A percentile compares a stretch with the other conserved stretches of the same genome.
These are phyloP conservation scores for Atkinsonella texensis DNA, from an alignment of 2,329 filamentous ascomycete genomes.

Conservation along the genomic window DNA sequence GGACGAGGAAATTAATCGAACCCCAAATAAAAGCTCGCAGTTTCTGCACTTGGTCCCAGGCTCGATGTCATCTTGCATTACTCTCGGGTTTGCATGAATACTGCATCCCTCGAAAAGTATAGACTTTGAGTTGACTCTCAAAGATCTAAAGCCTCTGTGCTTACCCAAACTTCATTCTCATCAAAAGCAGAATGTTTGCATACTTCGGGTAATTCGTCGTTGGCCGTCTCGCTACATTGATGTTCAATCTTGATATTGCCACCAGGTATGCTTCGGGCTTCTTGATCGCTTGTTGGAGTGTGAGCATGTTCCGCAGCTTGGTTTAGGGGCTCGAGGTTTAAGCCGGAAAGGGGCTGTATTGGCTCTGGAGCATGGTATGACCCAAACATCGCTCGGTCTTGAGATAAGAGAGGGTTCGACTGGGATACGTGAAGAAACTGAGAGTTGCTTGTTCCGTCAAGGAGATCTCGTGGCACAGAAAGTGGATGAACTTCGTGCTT, in stretches of 20 bases:
- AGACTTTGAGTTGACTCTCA: background rate
- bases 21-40: too few species aligned
- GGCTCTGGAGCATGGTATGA: conserved; percentile 14
- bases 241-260: conserved; percentile 15
- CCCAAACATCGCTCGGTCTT: conserved; percentile 19
- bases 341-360: conserved; percentile 12
- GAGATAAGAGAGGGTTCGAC: conserved; percentile 21
- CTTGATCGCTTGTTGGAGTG: conserved; percentile 8
- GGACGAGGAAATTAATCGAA: background rate
- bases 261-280: conserved; percentile 4
- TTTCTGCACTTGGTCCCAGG: too few species aligned
- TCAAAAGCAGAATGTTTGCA: conserved; percentile 13
- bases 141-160: conserved; percentile 5
- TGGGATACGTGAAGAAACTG: conserved; percentile 18
- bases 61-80: too few species aligned
- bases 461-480: conserved; percentile 10
- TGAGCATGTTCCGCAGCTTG: conserved; percentile 11
- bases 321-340: conserved; percentile 20
- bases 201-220: conserved; percentile 9
- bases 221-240: conserved; percentile 15
- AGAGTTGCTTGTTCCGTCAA: conserved; percentile 10
- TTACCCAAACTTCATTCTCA: conserved; percentile 7
- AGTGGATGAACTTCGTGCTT: conserved; percentile 17
- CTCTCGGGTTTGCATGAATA: too few species aligned
- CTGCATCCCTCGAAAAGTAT: too few species aligned